A percentile compares a stretch with the other conserved stretches of the same genome.
These are phyloP conservation scores for Aegilops tauschii DNA, from an alignment of 176 grass and related monocot genomes.

Conservation along the genomic window DNA sequence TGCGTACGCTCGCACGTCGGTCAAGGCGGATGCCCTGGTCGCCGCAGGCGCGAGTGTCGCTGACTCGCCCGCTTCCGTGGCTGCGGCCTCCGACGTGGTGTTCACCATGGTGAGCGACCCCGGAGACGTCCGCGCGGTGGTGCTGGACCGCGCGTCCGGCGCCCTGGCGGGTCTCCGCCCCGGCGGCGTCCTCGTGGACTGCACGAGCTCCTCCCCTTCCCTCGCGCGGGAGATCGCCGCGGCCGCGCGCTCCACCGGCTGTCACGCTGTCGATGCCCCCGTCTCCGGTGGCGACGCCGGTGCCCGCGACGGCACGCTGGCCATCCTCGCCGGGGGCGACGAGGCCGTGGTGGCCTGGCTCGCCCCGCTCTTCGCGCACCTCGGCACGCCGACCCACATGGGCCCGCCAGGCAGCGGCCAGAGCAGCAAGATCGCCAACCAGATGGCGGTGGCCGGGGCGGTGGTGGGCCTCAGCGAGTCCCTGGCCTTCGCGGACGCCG, in stretches of 20 bases:
- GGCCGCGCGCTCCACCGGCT: conserved; percentile 19
- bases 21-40: no score
- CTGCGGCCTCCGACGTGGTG: no score
- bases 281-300: conserved; percentile 70
- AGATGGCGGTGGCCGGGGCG: no score
- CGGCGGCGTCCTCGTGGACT: conserved; percentile 65
- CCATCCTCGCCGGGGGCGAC: conserved; percentile 13
- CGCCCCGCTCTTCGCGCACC: conserved; percentile 45
- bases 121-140: no score
- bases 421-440: no score
- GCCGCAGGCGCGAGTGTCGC: no score
- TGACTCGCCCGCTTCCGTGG: no score
- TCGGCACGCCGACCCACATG: conserved; percentile 72
- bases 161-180: conserved; percentile 34
- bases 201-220: conserved; percentile 55
- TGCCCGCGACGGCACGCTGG: no score
- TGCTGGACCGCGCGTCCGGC: conserved; percentile 48
- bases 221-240: conserved; percentile 51
- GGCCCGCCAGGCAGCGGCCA: conserved; percentile 50
- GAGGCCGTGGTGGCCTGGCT: conserved; percentile 60
- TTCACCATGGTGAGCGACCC: no score
- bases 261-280: neutral
- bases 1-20: no score
- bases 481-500: no score
- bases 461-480: no score